phyloP scores from a whole-genome alignment of 768 basidiomycete genomes.

The Kwoniella mangroviensis region DNA sequence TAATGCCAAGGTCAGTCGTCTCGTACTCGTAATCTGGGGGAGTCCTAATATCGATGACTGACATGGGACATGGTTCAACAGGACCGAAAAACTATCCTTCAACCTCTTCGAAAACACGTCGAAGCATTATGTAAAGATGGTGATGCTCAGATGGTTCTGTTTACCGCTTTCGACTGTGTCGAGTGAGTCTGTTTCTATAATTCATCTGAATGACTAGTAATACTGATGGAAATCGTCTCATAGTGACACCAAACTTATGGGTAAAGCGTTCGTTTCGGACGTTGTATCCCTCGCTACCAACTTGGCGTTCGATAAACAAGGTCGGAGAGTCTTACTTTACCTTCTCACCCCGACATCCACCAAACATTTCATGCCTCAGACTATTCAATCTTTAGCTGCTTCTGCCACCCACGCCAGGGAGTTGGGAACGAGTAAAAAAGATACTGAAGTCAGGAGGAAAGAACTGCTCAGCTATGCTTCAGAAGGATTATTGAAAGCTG shows the following conservation, averaged over 20 bases:
- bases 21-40: background rate
- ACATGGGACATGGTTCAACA: slow-evolving; percentile 43
- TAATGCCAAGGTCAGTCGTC: slow-evolving; percentile 70
- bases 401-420: slow-evolving; percentile 65
- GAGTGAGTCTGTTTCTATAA: slow-evolving; percentile 65
- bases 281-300: slow-evolving; percentile 67
- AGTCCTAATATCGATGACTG: background rate
- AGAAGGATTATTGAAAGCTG: slow-evolving; percentile 72
- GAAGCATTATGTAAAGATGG: slow-evolving; percentile 86
- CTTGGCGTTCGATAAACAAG: slow-evolving; percentile 65
- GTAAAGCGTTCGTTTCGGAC: slow-evolving; percentile 76
- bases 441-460: slow-evolving; percentile 64
- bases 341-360: slow-evolving; percentile 80
- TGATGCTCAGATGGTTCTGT: slow-evolving; percentile 86
- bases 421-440: slow-evolving; percentile 79
- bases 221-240: slow-evolving; percentile 10
- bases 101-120: slow-evolving; percentile 84
- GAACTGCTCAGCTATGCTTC: slow-evolving; percentile 79
- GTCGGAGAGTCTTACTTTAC: slow-evolving; percentile 80
- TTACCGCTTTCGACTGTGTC: slow-evolving; percentile 85
- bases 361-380: slow-evolving; percentile 84
- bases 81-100: slow-evolving; percentile 91
- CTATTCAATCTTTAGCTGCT: slow-evolving; percentile 72
- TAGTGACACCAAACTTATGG: slow-evolving; percentile 87
- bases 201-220: background rate